A percentile compares a stretch with the other conserved stretches of the same genome.
Conservation (phyloP, 495 filamentous ascomycete genomes). For the Apiosordaria backusii region DNA sequence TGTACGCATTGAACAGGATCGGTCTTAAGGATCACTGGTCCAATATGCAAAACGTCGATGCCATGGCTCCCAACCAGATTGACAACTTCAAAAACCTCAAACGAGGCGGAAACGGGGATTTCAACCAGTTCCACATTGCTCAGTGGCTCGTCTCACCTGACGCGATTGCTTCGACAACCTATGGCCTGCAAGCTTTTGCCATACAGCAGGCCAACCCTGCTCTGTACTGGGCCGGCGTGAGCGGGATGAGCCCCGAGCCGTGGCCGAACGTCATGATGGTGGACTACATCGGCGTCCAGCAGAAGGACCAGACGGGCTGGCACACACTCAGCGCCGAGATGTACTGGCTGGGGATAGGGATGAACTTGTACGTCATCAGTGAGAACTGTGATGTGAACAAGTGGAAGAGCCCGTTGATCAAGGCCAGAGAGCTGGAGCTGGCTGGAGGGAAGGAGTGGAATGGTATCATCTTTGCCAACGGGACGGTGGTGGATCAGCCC, state of each 20-base stretch:
- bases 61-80: conserved; percentile 23
- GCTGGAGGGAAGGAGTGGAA: conserved; percentile 13
- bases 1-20: conserved; percentile 19
- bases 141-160: conserved; percentile 27
- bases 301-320: conserved; percentile 19
- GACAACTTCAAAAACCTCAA: conserved; percentile 7
- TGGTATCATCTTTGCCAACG: conserved; percentile 24
- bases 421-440: background rate
- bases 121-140: conserved; percentile 13
- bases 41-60: conserved; percentile 12
- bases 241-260: conserved; percentile 23
- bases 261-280: conserved; percentile 27
- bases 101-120: conserved; percentile 18
- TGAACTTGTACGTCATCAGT: conserved; percentile 27
- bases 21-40: conserved; percentile 24
- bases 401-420: conserved; percentile 12
- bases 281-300: conserved; percentile 26
- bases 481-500: conserved; percentile 15
- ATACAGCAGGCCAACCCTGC: conserved; percentile 26
- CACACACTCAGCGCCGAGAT: conserved; percentile 26
- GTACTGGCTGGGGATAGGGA: conserved; percentile 23
- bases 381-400: conserved; percentile 26
- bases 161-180: conserved; percentile 17
- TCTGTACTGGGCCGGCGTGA: conserved; percentile 27
- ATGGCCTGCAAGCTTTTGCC: conserved; percentile 19